Base-by-base conservation (phyloP, 805 yeast species). In the Metschnikowia gelsemii region DNA sequence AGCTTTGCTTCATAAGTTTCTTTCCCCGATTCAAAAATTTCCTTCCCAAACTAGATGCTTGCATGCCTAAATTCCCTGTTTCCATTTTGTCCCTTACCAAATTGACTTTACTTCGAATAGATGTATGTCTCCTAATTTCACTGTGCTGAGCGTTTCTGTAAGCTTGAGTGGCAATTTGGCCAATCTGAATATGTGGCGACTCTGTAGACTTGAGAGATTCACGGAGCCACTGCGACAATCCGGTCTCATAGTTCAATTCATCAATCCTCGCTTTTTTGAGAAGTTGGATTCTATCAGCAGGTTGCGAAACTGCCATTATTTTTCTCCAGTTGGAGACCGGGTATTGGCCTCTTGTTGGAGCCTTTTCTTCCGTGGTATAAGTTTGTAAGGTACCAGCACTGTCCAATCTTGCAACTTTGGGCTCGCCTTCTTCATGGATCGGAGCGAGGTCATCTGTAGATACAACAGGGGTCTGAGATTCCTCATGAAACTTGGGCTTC, bases 71-170 rank as follows among this genome's bases (percentile, higher is more conserved):
- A n/a, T 43, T 46, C n/a, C 52, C 54, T 1, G 64, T 61, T 61
- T 75, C 72, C 37, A 69, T 72, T 52, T 67, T 72, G 50, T 68
- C 75, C 51, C 72, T 73, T 5, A 78, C 79, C 43, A 73, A 73
- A 16, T 73, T 73, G 14, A 67, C 74, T 48, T 80, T 62, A 82
- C 91, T 25, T 64, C 86, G 45, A 16, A 52, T 51, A 5, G 53
- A 50, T 2, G 52, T 48, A 34, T 52, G 54, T 54, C 82, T 63
- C 47, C 77, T 73, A 41, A 73, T 64, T 38, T 79, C 79, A 47
- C 68, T 73, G 51, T 77, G 78, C 5, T 77, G 69, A 1, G 86
- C 84, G 52, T 81, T 80, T 27, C 78, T 80, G 57, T 81, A 82
- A 1, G 87, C 88, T 40, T 75, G 78, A 22, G 75, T 66, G 2